Evolutionary conservation across 2,329 filamentous ascomycete genomes (phyloP).

Genomic region (Sclerotinia subarctica): DNA sequence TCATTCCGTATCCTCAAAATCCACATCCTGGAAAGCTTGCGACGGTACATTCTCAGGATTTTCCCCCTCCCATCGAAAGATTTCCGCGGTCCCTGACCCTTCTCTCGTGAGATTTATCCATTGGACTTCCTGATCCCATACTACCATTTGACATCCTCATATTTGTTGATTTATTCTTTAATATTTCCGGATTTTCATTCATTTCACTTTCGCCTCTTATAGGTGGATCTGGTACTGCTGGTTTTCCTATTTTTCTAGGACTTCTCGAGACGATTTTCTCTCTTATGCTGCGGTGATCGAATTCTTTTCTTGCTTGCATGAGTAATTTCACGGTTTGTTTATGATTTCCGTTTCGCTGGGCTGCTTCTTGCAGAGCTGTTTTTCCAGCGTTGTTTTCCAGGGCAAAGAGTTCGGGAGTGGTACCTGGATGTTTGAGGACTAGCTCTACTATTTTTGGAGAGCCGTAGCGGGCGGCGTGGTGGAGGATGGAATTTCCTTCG

Average conservation of each 20-base stretch:
- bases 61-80: no score
- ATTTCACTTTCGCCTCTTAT: neutral
- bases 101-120: neutral
- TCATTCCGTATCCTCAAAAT: no score
- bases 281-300: neutral
- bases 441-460: neutral
- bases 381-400: constrained; percentile 1
- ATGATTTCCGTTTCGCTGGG: neutral
- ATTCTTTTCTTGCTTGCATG: neutral
- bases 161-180: neutral
- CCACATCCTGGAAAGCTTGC: no score
- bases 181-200: neutral
- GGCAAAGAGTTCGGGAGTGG: neutral
- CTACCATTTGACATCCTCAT: neutral
- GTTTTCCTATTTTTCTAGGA: neutral
- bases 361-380: constrained; percentile 11
- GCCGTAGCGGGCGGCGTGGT: constrained; percentile 1
- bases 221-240: neutral
- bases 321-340: neutral
- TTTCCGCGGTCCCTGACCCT: neutral
- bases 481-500: constrained; percentile 7
- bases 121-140: neutral
- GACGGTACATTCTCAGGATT: no score
- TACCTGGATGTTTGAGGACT: neutral
- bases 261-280: neutral